Evolutionary conservation across 352 stramenopile genomes (phyloP), one percentile per base, ranked within the genome.

Genomic region (Globisporangium middletonii): DNA sequence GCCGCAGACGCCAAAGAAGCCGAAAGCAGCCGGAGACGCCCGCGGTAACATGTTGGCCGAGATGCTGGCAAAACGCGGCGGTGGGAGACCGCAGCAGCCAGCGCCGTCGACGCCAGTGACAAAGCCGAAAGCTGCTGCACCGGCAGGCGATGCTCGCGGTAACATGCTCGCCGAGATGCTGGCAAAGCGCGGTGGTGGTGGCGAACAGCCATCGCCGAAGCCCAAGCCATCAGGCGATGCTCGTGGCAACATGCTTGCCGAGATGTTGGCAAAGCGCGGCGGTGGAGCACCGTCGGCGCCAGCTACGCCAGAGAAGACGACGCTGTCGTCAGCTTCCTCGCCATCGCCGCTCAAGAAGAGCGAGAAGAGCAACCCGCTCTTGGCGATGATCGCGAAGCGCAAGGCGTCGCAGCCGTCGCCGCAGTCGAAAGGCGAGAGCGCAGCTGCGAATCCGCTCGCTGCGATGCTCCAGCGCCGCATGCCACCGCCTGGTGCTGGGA

Each of bases 151-250:
- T 18, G 26, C 49, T 13, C 41, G 42, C 46, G 54, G 41, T 13
- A 68, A 68, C 28, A 57, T 66, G 23, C 46, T 74, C 16, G 59
- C 59, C 8, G 64, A 69, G 41, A 77, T 75, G 67, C 67, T 77
- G 6, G 62, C 62, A 13, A 66, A 55, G 38, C 66, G 69, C 12
- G 58, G 42, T 4, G 42, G n/a, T 4, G 59, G 67, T 28, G 43
- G 64, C 54, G 7, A 30, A 35, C 30, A 35, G 7, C 30, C 30
- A 35, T 35, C 30, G 30, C 30, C 30, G 2, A 35, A 35, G 30
- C 30, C 30, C 13, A 27, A 15, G 9, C 12, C 42, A 16, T 19
- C 9, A 19, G 64, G 64, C 16, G 66, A 52, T 46, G 54, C 58
- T 15, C 42, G 68, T 8, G 53, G 64, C 5, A 58, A 75, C 2